phyloP scores from a whole-genome alignment of 495 filamentous ascomycete genomes.

The Penicillium arizonense region DNA sequence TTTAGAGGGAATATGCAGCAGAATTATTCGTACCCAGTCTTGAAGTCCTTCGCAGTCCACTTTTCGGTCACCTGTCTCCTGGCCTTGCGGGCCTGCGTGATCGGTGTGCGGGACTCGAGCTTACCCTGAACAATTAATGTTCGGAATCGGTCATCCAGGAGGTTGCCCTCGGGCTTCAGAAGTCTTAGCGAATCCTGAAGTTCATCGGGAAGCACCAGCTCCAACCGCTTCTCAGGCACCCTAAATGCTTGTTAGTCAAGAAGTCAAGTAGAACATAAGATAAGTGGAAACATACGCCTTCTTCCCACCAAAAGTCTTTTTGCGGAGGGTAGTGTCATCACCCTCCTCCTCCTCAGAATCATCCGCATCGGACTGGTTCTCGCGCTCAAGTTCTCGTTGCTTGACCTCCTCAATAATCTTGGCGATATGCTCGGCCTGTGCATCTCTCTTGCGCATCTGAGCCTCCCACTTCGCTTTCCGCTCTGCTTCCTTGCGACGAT shows the following conservation, averaged over 20 bases:
- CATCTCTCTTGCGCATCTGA: conserved; percentile 64
- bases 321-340: conserved; percentile 59
- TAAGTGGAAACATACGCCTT: conserved; percentile 44
- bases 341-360: conserved; percentile 50
- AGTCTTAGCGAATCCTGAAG: conserved; percentile 84
- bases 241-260: conserved; percentile 38
- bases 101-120: conserved; percentile 74
- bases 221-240: conserved; percentile 74
- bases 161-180: conserved; percentile 91
- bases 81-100: conserved; percentile 74
- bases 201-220: conserved; percentile 90
- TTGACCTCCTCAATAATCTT: conserved; percentile 63
- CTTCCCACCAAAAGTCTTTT: conserved; percentile 72
- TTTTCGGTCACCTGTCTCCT: conserved; percentile 84
- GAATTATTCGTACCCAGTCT: conserved; percentile 39
- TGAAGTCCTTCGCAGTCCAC: conserved; percentile 96
- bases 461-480: conserved; percentile 66
- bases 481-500: conserved; percentile 84
- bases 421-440: conserved; percentile 62
- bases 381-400: conserved; percentile 52
- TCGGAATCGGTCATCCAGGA: conserved; percentile 87
- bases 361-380: conserved; percentile 49
- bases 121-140: conserved; percentile 86
- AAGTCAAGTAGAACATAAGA: neutral
- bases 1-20: conserved; percentile 22